These are phyloP conservation scores for Carex parvula DNA, from an alignment of 176 grass and related monocot genomes.

Conservation along the genomic window DNA sequence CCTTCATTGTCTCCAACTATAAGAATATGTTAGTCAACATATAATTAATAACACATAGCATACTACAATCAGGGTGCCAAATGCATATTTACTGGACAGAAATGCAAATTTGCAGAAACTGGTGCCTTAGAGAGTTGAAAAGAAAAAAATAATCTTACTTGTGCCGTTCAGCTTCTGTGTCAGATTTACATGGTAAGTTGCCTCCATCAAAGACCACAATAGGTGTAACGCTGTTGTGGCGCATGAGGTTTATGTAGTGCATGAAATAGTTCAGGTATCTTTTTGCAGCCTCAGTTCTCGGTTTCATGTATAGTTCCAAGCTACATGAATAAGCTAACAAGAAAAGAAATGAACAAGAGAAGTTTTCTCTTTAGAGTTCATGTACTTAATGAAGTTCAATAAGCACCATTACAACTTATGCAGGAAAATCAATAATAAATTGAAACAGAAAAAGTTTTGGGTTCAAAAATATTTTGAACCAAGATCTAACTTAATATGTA, in stretches of 20 bases:
- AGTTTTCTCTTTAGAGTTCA: neutral
- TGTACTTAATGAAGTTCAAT: neutral
- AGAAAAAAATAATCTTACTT: conserved; percentile 31
- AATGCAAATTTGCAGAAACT: neutral
- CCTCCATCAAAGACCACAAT: conserved; percentile 76
- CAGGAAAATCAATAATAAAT: neutral
- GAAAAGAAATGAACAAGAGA: neutral
- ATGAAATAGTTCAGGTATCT: conserved; percentile 84
- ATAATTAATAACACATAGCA: neutral
- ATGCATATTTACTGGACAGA: neutral
- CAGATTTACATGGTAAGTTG: conserved; percentile 66
- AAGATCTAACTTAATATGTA: neutral
- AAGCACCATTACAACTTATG: neutral
- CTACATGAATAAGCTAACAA: conserved; percentile 75
- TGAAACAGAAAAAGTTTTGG: neutral
- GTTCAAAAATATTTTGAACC: neutral
- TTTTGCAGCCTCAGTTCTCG: conserved; percentile 42
- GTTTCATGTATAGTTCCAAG: conserved; percentile 57
- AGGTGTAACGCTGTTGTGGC: conserved; percentile 59
- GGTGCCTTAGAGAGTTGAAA: too few species aligned
- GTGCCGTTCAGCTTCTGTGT: conserved; percentile 51
- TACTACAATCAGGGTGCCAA: neutral
- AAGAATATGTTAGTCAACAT: neutral
- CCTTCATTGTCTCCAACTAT: neutral
- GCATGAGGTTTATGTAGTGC: conserved; percentile 70